These are phyloP conservation scores for Pseudoperonospora humuli DNA, from an alignment of 352 stramenopile species.

Conservation along the genomic window DNA sequence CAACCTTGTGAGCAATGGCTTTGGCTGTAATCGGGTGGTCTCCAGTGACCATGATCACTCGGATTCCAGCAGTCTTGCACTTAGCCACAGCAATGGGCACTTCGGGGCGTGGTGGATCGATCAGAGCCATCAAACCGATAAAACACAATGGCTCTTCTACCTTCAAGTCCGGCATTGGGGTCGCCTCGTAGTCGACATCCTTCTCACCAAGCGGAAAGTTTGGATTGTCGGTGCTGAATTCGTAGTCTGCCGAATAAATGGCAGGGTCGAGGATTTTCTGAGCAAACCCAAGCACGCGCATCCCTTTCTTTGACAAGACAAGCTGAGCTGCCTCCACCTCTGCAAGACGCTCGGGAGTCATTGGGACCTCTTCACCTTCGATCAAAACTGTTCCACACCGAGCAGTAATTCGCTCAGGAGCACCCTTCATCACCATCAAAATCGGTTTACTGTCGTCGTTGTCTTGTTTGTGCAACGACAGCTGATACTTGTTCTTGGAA, in stretches of 20 bases:
- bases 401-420: conserved; percentile 93
- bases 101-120: conserved; percentile 90
- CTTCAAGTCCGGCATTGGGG: too few species aligned
- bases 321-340: conserved; percentile 47
- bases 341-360: too few species aligned
- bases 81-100: conserved; percentile 85
- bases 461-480: conserved; percentile 71
- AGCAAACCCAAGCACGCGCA: conserved; percentile 58
- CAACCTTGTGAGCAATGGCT: conserved; percentile 91
- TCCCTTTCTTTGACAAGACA: conserved; percentile 55
- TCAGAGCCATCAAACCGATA: conserved; percentile 93
- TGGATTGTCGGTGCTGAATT: conserved; percentile 61
- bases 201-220: conserved; percentile 82
- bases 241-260: conserved; percentile 45
- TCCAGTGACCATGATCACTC: conserved; percentile 93
- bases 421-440: conserved; percentile 92
- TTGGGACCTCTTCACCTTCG: too few species aligned
- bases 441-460: conserved; percentile 58
- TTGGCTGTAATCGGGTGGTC: conserved; percentile 91
- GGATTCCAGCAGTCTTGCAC: conserved; percentile 89
- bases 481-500: too few species aligned
- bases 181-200: conserved; percentile 70
- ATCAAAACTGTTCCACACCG: too few species aligned
- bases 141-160: conserved; percentile 82
- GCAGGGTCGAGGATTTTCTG: conserved; percentile 48